A percentile compares a stretch with the other conserved stretches of the same genome.
phyloP scores from a whole-genome alignment of 2,329 filamentous ascomycete species.

The Colletotrichum echinochloae region DNA sequence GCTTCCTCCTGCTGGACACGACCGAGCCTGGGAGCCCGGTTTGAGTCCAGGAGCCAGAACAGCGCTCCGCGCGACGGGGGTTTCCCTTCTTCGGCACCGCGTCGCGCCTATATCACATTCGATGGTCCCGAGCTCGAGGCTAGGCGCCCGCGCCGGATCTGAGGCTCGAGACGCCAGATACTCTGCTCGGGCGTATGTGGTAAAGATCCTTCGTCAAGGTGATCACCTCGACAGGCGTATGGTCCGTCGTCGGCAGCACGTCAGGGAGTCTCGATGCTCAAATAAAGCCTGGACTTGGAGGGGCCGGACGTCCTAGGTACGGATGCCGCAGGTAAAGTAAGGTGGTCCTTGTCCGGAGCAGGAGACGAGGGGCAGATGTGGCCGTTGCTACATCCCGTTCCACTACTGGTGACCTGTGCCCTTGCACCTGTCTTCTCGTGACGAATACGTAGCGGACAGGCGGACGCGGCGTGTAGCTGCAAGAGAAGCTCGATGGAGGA shows the following conservation, averaged over 20 bases:
- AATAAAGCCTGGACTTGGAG: background rate
- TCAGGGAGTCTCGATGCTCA: background rate
- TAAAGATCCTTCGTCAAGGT: background rate
- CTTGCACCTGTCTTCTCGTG: background rate
- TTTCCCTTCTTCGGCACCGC: background rate
- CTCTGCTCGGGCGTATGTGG: background rate
- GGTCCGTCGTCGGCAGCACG: background rate
- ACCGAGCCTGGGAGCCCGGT: background rate
- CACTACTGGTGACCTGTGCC: background rate
- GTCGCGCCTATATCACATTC: background rate
- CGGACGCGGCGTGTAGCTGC: background rate
- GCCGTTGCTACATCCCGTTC: background rate
- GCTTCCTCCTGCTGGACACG: background rate
- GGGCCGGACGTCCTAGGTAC: background rate
- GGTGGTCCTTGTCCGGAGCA: background rate
- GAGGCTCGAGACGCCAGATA: background rate
- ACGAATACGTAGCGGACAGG: background rate
- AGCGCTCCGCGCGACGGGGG: background rate
- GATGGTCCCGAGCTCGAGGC: background rate
- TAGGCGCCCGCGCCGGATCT: background rate
- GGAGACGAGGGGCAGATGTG: background rate
- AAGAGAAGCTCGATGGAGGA: too few species aligned
- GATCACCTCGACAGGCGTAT: background rate
- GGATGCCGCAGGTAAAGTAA: background rate
- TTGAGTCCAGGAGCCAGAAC: background rate